These are phyloP conservation scores for Blastobotrys niveus DNA, from an alignment of 1,139 yeast species.

Conservation along the genomic window DNA sequence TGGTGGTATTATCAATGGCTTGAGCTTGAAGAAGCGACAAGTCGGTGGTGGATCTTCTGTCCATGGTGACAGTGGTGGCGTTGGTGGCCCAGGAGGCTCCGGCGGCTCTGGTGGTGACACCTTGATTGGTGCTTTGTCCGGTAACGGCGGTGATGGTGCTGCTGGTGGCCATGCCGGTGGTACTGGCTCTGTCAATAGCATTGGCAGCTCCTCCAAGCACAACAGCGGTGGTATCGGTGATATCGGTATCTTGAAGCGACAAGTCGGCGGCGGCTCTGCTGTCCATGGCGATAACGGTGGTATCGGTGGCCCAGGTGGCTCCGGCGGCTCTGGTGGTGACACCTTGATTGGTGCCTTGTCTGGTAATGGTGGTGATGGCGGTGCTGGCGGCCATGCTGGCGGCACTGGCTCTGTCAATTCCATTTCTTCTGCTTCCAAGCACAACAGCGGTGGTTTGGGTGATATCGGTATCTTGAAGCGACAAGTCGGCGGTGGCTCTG, in stretches of 20 bases:
- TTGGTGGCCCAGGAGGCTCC: conserved; percentile 3
- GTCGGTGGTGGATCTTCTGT: background rate
- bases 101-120: conserved; percentile 3
- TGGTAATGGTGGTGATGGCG: background rate
- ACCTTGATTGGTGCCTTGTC: background rate
- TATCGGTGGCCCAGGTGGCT: conserved; percentile 9
- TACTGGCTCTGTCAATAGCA: background rate
- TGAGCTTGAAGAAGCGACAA: too few species aligned
- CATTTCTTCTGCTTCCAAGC: background rate
- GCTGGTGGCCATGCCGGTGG: conserved; percentile 2
- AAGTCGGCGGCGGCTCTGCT: background rate
- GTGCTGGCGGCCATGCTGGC: background rate
- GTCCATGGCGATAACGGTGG: conserved; percentile 6
- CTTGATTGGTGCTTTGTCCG: background rate
- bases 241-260: conserved; percentile 4
- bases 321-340: conserved; percentile 4
- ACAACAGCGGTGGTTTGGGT: background rate
- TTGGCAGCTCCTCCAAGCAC: background rate
- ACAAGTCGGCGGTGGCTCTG: background rate
- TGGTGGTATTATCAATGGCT: too few species aligned
- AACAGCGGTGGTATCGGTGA: background rate
- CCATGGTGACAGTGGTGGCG: background rate
- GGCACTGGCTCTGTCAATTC: background rate
- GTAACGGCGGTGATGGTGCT: conserved; percentile 1
- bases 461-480: conserved; percentile 2